Percentiles rank a stretch among this genome's conserved stretches.
Evolutionary conservation across 1,284 basidiomycete genomes (phyloP).

Genomic region (Ustilago esculenta): DNA sequence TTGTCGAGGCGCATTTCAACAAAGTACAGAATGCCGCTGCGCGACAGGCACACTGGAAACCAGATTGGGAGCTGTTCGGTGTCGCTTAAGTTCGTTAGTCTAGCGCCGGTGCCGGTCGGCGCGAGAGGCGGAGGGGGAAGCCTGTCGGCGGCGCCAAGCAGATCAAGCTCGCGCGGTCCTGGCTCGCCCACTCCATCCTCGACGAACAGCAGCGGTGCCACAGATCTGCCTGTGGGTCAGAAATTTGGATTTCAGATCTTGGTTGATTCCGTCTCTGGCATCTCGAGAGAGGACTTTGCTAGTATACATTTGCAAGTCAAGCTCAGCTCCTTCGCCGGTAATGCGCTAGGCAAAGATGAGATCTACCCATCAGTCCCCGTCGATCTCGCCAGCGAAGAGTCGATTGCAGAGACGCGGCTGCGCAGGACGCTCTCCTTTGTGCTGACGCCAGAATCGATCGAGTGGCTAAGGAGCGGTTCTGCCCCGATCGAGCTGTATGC

Average conservation of each 20-base stretch:
- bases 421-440: conserved; percentile 56
- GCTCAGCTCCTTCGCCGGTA: conserved; percentile 54
- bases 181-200: conserved; percentile 33
- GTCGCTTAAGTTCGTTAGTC: conserved; percentile 56
- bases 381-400: conserved; percentile 37
- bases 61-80: conserved; percentile 48
- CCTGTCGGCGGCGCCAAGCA: conserved; percentile 29
- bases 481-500: conserved; percentile 57
- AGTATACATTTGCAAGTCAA: conserved; percentile 56
- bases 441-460: conserved; percentile 42
- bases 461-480: conserved; percentile 37
- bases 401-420: conserved; percentile 41
- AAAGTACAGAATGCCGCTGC: conserved; percentile 51
- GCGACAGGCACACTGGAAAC: conserved; percentile 36
- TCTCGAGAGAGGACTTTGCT: conserved; percentile 40
- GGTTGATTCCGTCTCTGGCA: conserved; percentile 51
- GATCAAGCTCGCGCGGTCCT: conserved; percentile 14
- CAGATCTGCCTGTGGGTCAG: conserved; percentile 45
- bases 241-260: conserved; percentile 57
- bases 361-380: conserved; percentile 53
- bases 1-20: conserved; percentile 74
- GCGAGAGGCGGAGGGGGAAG: conserved; percentile 8
- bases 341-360: conserved; percentile 44
- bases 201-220: conserved; percentile 4
- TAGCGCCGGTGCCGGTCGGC: conserved; percentile 24